A percentile compares a stretch with the other conserved stretches of the same genome.
Conservation (phyloP, 1,139 yeast genomes). For the Sugiyamaella pinicola region DNA sequence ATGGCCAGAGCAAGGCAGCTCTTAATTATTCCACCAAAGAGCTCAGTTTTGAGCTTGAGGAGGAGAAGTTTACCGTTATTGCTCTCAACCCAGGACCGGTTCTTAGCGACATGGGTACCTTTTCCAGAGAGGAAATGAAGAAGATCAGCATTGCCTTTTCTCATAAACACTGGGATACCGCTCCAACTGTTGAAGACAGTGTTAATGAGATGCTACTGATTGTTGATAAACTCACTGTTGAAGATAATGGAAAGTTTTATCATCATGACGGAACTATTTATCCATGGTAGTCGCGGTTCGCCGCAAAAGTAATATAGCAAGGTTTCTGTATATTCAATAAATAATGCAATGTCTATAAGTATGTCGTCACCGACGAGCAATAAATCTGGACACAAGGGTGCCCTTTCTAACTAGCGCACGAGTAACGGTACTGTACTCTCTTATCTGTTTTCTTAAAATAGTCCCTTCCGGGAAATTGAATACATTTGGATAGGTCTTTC, state of each 20-base stretch:
- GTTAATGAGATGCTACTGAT: constrained; percentile 22
- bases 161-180: constrained; percentile 21
- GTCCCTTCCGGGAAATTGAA: constrained; percentile 13
- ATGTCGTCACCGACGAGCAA: constrained; percentile 2
- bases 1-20: constrained; percentile 47
- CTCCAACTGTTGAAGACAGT: constrained; percentile 19
- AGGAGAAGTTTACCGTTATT: constrained; percentile 36
- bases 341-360: not conserved
- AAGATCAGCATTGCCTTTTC: constrained; percentile 12
- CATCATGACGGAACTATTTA: constrained; percentile 24
- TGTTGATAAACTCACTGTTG: constrained; percentile 19
- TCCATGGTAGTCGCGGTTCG: too few species aligned
- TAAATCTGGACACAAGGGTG: not conserved
- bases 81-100: constrained; percentile 45
- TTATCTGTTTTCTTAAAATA: not conserved
- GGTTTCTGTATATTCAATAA: too few species aligned
- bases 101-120: constrained; percentile 39
- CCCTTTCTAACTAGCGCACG: not conserved
- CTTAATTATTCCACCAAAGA: constrained; percentile 38
- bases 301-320: too few species aligned
- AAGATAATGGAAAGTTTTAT: constrained; percentile 25
- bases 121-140: constrained; percentile 20
- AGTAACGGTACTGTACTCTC: not conserved
- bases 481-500: constrained; percentile 8
- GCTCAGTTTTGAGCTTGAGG: constrained; percentile 35